These are phyloP conservation scores for Phytophthora aleatoria DNA, from an alignment of 352 stramenopile genomes.

Conservation along the genomic window DNA sequence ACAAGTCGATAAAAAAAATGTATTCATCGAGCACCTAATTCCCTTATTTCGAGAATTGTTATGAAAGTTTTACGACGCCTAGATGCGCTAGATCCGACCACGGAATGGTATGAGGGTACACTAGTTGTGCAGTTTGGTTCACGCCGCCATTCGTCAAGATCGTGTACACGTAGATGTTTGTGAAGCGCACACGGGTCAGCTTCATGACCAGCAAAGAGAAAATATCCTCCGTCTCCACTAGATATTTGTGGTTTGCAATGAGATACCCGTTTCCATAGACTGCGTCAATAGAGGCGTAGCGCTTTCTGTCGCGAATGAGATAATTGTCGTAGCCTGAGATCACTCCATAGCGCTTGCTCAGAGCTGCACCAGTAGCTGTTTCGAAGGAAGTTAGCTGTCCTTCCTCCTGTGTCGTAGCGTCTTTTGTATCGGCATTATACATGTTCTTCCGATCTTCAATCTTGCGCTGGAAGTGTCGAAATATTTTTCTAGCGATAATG, in stretches of 20 bases:
- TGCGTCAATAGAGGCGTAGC: slow-evolving; percentile 41
- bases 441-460: background rate
- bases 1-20: background rate
- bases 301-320: slow-evolving; percentile 31
- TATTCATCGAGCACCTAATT: slow-evolving; percentile 1
- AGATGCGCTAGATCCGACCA: slow-evolving; percentile 25
- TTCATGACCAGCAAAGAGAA: slow-evolving; percentile 40
- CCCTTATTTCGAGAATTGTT: background rate
- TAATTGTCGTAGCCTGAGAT: slow-evolving; percentile 50
- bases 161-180: slow-evolving; percentile 40
- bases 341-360: slow-evolving; percentile 37
- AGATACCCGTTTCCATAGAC: slow-evolving; percentile 45
- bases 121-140: slow-evolving; percentile 36
- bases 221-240: slow-evolving; percentile 41
- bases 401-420: background rate
- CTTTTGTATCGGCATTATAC: background rate
- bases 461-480: slow-evolving; percentile 14
- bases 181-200: slow-evolving; percentile 26
- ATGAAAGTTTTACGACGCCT: slow-evolving; percentile 33
- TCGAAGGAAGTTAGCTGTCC: slow-evolving; percentile 23
- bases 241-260: slow-evolving; percentile 39
- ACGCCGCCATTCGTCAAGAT: slow-evolving; percentile 29
- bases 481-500: slow-evolving; percentile 31
- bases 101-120: slow-evolving; percentile 35
- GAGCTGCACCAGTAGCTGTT: slow-evolving; percentile 18